Evolutionary conservation across 2,329 filamentous ascomycete species (phyloP).

Genomic region (Amesomyces nigricolor): DNA sequence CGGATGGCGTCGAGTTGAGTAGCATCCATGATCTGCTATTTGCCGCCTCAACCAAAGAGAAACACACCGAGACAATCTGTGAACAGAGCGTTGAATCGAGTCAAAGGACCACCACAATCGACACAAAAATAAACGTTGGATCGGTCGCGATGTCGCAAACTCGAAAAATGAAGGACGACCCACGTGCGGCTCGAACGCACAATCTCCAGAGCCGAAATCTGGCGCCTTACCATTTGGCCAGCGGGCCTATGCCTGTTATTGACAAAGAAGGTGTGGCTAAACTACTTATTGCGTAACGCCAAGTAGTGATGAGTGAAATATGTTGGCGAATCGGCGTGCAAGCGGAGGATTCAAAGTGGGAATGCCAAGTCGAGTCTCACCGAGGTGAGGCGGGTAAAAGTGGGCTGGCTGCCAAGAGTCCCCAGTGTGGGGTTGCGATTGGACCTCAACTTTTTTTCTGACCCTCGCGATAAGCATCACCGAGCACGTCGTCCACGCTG

Average conservation of each 20-base stretch:
- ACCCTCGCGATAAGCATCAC: slow-evolving; percentile 17
- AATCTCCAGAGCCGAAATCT: slow-evolving; percentile 29
- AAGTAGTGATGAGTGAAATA: background rate
- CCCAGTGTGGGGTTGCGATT: slow-evolving; percentile 18
- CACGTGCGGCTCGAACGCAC: slow-evolving; percentile 28
- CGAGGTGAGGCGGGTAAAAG: slow-evolving; percentile 16
- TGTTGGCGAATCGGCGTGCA: background rate
- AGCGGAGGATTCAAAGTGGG: background rate
- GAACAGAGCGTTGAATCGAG: background rate
- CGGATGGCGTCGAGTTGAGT: too few relatives aligned
- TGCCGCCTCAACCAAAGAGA: too few relatives aligned
- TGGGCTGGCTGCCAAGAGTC: slow-evolving; percentile 3
- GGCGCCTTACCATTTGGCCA: slow-evolving; percentile 29
- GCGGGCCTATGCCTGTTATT: slow-evolving; percentile 18
- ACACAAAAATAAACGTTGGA: background rate
- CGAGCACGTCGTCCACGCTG: background rate
- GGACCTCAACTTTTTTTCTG: slow-evolving; percentile 18
- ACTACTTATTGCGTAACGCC: background rate
- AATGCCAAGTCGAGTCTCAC: background rate
- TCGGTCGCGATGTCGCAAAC: background rate
- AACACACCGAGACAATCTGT: too few relatives aligned
- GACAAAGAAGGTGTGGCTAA: too few relatives aligned
- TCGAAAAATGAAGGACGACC: slow-evolving; percentile 21
- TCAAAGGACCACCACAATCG: background rate
- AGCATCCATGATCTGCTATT: too few relatives aligned